phyloP scores from a whole-genome alignment of 2,329 filamentous ascomycete species.

The Colletotrichum tropicicola region DNA sequence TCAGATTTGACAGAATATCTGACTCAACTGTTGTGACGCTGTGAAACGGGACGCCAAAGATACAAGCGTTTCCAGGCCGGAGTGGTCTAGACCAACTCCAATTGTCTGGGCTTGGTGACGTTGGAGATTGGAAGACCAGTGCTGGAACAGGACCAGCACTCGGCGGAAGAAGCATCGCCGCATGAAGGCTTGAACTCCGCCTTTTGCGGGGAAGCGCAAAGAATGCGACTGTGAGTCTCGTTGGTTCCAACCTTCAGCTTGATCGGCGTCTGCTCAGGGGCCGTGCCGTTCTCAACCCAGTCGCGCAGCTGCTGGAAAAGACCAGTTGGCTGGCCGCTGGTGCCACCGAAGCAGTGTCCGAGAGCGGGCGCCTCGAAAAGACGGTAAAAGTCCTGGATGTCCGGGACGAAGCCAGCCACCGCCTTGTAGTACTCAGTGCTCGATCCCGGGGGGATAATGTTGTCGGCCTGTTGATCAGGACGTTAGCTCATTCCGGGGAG shows the following conservation, averaged over 20 bases:
- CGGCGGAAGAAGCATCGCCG: too few species aligned
- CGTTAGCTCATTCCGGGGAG: slow-evolving; percentile 33
- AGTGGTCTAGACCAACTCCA: too few species aligned
- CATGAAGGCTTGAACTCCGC: too few species aligned
- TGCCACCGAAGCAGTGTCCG: slow-evolving; percentile 40
- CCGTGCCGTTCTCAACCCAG: slow-evolving; percentile 43
- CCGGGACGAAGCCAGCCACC: slow-evolving; percentile 29
- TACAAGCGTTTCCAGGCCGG: too few species aligned
- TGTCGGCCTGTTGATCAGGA: slow-evolving; percentile 31
- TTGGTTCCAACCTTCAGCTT: background rate
- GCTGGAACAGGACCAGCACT: too few species aligned
- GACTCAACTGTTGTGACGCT: too few species aligned
- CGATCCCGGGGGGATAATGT: slow-evolving; percentile 24
- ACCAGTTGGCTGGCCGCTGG: slow-evolving; percentile 33
- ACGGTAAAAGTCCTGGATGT: slow-evolving; percentile 40
- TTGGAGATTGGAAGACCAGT: too few species aligned
- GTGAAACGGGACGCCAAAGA: too few species aligned
- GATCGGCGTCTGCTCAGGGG: slow-evolving; percentile 31
- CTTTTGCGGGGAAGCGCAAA: too few species aligned
- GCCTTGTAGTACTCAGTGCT: slow-evolving; percentile 39
- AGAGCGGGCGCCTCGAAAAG: slow-evolving; percentile 42
- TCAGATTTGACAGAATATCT: too few species aligned
- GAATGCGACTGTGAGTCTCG: slow-evolving; percentile 39
- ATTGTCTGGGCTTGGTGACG: too few species aligned
- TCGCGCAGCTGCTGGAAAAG: slow-evolving; percentile 36